Conservation (phyloP, 108 stramenopile species). For the Stephanodiscus minutulus region DNA sequence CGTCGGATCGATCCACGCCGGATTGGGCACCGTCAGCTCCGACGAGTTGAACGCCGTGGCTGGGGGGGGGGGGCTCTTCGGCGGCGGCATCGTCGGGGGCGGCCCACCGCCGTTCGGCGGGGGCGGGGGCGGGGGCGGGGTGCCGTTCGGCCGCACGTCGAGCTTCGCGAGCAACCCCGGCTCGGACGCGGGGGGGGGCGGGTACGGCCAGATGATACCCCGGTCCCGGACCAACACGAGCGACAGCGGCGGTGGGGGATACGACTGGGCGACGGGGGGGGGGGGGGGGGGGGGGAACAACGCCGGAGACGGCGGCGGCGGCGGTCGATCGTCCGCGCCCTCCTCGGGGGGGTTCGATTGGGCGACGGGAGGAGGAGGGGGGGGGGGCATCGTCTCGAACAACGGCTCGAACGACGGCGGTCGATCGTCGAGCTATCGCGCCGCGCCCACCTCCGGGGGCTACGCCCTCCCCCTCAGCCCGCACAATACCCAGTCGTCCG, state of each 20-base stretch:
- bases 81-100: conserved; percentile 14
- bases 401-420: not conserved
- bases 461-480: conserved; percentile 9
- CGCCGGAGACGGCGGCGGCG: conserved; percentile 28
- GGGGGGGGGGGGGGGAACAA: conserved; percentile 19
- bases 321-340: conserved; percentile 6
- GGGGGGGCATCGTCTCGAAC: not conserved
- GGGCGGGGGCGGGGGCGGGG: conserved; percentile 9
- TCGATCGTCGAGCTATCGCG: conserved; percentile 3
- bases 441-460: conserved; percentile 24
- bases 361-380: conserved; percentile 1
- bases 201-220: conserved; percentile 8
- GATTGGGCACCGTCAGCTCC: conserved; percentile 4
- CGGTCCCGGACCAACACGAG: conserved; percentile 18
- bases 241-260: conserved; percentile 20
- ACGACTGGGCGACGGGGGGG: conserved; percentile 5
- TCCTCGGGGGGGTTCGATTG: conserved; percentile 13
- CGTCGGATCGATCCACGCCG: not conserved
- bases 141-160: not conserved
- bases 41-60: conserved; percentile 18
- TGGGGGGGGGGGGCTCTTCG: conserved; percentile 40
- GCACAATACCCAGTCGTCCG: not conserved
- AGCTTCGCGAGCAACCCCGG: conserved; percentile 1
- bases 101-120: conserved; percentile 14
- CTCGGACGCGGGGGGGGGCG: not conserved